A percentile compares a stretch with the other conserved stretches of the same genome.
phyloP scores from a whole-genome alignment of 306 rosid species.

The Crotalaria pallida region DNA sequence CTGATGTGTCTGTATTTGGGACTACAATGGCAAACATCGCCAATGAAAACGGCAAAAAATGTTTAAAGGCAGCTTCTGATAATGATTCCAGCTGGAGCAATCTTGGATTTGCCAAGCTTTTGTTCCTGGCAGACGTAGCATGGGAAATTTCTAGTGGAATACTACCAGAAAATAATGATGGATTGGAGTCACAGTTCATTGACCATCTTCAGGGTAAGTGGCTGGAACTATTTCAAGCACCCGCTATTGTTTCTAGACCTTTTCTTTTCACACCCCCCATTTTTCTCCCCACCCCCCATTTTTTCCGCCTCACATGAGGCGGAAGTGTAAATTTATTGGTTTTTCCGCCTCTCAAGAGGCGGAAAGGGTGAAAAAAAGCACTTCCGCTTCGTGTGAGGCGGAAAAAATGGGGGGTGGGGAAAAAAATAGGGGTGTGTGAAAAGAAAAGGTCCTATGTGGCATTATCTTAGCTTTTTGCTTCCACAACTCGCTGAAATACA shows the following conservation, averaged over 20 bases:
- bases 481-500: not conserved
- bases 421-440: too few species aligned
- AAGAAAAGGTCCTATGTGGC: too few species aligned
- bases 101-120: not conserved
- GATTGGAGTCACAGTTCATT: not conserved
- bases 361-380: too few species aligned
- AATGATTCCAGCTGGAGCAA: not conserved
- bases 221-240: not conserved
- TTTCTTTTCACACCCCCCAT: too few species aligned
- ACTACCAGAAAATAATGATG: not conserved
- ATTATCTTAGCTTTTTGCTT: not conserved
- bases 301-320: too few species aligned
- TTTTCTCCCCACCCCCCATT: too few species aligned
- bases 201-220: conserved; percentile 21
- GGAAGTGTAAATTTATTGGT: too few species aligned
- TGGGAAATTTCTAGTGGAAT: not conserved
- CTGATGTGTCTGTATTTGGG: not conserved
- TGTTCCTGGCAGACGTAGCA: not conserved
- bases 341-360: too few species aligned
- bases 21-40: not conserved
- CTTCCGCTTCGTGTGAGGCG: too few species aligned
- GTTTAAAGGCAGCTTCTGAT: not conserved
- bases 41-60: not conserved
- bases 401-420: too few species aligned
- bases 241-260: not conserved